phyloP scores from a whole-genome alignment of 306 rosid genomes.

The Hippophae tibetana region DNA sequence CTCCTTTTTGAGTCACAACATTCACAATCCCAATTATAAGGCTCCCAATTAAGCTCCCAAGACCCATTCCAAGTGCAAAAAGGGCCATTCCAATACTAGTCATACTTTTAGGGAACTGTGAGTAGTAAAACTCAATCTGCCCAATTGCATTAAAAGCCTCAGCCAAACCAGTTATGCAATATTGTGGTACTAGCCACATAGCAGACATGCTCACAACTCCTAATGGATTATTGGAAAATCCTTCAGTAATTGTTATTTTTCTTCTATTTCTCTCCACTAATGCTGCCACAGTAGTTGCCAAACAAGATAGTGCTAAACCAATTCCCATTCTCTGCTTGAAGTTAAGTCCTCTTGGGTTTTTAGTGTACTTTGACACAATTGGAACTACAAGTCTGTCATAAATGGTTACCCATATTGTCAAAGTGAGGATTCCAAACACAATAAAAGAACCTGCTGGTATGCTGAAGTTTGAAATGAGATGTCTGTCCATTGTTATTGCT shows the following conservation, averaged over 20 bases:
- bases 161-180: conserved; percentile 50
- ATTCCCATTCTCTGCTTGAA: conserved; percentile 47
- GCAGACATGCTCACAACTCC: conserved; percentile 51
- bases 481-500: conserved; percentile 55
- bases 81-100: conserved; percentile 60
- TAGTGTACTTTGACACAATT: conserved; percentile 29
- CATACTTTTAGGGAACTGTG: conserved; percentile 65
- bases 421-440: conserved; percentile 37
- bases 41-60: conserved; percentile 43
- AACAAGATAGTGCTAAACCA: conserved; percentile 40
- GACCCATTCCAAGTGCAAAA: conserved; percentile 34
- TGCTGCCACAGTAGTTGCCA: conserved; percentile 35
- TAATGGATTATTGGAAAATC: conserved; percentile 16
- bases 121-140: conserved; percentile 65
- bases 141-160: conserved; percentile 63
- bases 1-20: conserved; percentile 21
- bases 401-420: conserved; percentile 48
- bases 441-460: conserved; percentile 45
- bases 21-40: conserved; percentile 33
- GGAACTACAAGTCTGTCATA: conserved; percentile 50
- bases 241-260: conserved; percentile 37
- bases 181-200: conserved; percentile 67
- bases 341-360: conserved; percentile 20
- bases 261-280: conserved; percentile 46
- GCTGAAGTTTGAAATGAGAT: conserved; percentile 17